Percentiles rank a stretch among this genome's conserved stretches.
phyloP scores from a whole-genome alignment of 352 stramenopile genomes.

The Phytopythium delawarense region DNA sequence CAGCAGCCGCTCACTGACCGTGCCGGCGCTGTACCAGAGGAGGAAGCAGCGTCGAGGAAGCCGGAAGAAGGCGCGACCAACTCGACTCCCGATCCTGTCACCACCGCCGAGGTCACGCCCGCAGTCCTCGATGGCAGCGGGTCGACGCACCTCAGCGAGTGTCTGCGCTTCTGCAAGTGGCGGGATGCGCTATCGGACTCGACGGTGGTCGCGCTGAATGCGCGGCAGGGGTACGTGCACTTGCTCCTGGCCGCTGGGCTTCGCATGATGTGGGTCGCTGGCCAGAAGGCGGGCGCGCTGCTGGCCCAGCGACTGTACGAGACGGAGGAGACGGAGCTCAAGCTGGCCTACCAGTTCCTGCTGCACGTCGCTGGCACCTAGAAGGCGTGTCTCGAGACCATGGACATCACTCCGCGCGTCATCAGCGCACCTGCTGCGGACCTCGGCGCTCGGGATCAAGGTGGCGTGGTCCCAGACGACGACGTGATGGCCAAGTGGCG shows the following conservation, averaged over 20 bases:
- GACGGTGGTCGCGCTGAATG: conserved; percentile 38
- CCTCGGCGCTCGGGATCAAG: conserved; percentile 6
- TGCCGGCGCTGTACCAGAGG: background rate
- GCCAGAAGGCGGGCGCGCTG: conserved; percentile 37
- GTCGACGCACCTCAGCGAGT: conserved; percentile 17
- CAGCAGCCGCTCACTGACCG: conserved; percentile 40
- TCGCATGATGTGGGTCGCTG: conserved; percentile 38
- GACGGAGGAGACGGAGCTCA: conserved; percentile 58
- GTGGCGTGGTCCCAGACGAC: conserved; percentile 16
- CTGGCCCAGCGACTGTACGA: conserved; percentile 33
- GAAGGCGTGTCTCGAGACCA: conserved; percentile 40
- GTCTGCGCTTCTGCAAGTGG: conserved; percentile 55
- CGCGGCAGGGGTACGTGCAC: conserved; percentile 51
- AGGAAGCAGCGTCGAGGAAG: background rate
- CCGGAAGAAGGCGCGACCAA: background rate
- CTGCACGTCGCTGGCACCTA: conserved; percentile 49
- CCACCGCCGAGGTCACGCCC: background rate
- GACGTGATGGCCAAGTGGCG: conserved; percentile 49
- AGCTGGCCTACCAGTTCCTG: conserved; percentile 62
- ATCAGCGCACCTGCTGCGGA: conserved; percentile 32
- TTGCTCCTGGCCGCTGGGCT: conserved; percentile 39
- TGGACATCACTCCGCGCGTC: conserved; percentile 23
- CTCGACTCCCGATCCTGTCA: background rate
- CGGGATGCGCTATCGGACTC: conserved; percentile 42
- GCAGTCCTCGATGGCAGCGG: background rate